Base-by-base conservation (phyloP, 495 filamentous ascomycete genomes). In the Barbatosphaeria neglecta region DNA sequence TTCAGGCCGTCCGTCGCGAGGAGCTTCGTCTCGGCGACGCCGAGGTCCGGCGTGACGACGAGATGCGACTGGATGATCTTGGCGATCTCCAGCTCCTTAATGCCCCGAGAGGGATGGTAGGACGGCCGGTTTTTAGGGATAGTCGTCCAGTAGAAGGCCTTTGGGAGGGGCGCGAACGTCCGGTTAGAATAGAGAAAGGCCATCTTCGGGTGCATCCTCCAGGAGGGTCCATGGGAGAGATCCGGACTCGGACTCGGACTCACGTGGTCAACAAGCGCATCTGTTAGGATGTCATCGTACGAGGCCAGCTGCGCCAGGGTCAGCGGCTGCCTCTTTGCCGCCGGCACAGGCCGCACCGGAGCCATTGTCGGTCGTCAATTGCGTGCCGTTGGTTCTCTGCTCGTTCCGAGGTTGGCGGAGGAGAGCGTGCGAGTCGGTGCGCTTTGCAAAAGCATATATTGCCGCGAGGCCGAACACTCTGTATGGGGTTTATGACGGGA, bases 231-330 rank as follows among this genome's bases (percentile, higher is more conserved):
- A n/a, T n/a, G n/a, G n/a, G n/a, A n/a, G n/a, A n/a, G n/a, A n/a
- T n/a, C n/a, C n/a, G n/a, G n/a, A n/a, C n/a, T n/a, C n/a, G n/a
- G n/a, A n/a, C 16, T 9, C 17, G 20, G 23, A 73, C 86, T 61
- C 74, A 96, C 92, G 64, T 86, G 86, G 66, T 99, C 92, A 37
- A 99, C 80, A 27, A 99, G 82, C 48, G 85, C 83, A 80, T 99
- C 93, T 0, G 92, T 97, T 51, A 95, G 75, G 53, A 99, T 80
- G 62, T 99, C 92, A 67, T 99, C 92, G 69, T 96, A 96, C 46
- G 83, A 83, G 22, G 87, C 81, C 48, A 99, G 70, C 67, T 95
- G 89, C 33, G 78, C 78, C 47, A 96, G 70, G 11, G 87, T 95
- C 51, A 97, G 69, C 54, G 78, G 81, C 50, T 84, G 78, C 64